These are phyloP conservation scores for Mycena latifolia DNA, from an alignment of 768 basidiomycete species.

Conservation along the genomic window DNA sequence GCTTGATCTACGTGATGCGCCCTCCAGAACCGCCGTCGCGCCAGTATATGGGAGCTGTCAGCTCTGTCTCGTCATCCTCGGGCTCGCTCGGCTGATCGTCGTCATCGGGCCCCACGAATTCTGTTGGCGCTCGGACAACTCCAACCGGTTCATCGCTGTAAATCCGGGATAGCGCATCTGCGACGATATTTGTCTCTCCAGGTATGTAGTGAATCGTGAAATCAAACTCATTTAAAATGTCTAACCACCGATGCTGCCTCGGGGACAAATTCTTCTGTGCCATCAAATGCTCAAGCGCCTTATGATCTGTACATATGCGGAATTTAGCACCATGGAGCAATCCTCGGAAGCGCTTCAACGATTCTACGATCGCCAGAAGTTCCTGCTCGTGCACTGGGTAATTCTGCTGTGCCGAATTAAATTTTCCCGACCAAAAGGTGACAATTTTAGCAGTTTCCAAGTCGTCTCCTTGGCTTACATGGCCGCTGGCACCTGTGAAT, in stretches of 20 bases:
- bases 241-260: conserved; percentile 52
- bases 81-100: not conserved
- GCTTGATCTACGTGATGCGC: conserved; percentile 1
- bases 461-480: conserved; percentile 43
- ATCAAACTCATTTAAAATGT: conserved; percentile 45
- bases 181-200: conserved; percentile 45
- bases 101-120: conserved; percentile 28
- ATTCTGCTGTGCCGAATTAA: conserved; percentile 52
- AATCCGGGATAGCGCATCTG: conserved; percentile 46
- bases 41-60: conserved; percentile 28
- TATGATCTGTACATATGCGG: conserved; percentile 47
- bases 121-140: conserved; percentile 6
- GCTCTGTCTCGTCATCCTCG: conserved; percentile 9
- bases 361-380: conserved; percentile 51
- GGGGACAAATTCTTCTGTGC: conserved; percentile 48
- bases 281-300: conserved; percentile 42
- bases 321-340: conserved; percentile 48
- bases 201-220: conserved; percentile 43
- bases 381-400: conserved; percentile 56
- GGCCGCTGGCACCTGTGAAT: conserved; percentile 44
- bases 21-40: conserved; percentile 28
- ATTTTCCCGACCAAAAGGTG: conserved; percentile 52
- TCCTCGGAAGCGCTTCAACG: conserved; percentile 44
- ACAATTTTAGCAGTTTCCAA: conserved; percentile 43
- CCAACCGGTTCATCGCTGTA: conserved; percentile 35